Conservation (phyloP, 164 flowering plant genomes). For the Tinospora cordifolia region DNA sequence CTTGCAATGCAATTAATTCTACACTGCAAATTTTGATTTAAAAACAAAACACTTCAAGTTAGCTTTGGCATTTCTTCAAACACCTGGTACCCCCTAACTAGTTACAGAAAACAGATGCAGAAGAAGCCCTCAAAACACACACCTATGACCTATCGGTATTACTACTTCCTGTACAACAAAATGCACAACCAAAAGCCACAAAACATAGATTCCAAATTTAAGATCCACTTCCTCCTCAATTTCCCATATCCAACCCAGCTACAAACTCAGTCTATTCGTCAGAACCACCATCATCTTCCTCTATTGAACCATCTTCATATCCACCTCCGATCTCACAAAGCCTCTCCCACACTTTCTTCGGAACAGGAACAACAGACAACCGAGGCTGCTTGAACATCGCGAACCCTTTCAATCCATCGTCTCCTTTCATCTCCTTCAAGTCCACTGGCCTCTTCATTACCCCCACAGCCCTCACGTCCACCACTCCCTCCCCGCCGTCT, state of each 20-base stretch:
- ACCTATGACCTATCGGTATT: neutral
- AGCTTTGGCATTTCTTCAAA: slow-evolving; percentile 2
- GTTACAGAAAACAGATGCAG: neutral
- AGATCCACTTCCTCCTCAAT: neutral
- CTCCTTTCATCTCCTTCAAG: slow-evolving; percentile 79
- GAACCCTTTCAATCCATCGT: slow-evolving; percentile 52
- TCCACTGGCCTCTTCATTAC: slow-evolving; percentile 70
- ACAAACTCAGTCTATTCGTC: neutral
- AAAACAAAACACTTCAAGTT: neutral
- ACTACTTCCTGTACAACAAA: neutral
- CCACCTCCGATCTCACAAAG: slow-evolving; percentile 82
- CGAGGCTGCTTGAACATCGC: slow-evolving; percentile 70
- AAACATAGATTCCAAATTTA: neutral
- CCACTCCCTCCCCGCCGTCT: slow-evolving; percentile 39
- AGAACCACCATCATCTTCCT: too few relatives aligned
- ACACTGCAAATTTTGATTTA: neutral
- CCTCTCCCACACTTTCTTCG: slow-evolving; percentile 50
- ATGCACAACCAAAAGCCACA: neutral
- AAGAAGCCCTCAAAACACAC: neutral
- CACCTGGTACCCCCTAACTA: neutral
- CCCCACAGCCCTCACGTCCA: slow-evolving; percentile 75
- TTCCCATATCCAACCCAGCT: neutral
- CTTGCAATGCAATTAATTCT: neutral
- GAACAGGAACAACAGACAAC: slow-evolving; percentile 85
- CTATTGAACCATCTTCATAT: slow-evolving; percentile 23